Evolutionary conservation across 768 basidiomycete species (phyloP).

Genomic region (Cystofilobasidium macerans): DNA sequence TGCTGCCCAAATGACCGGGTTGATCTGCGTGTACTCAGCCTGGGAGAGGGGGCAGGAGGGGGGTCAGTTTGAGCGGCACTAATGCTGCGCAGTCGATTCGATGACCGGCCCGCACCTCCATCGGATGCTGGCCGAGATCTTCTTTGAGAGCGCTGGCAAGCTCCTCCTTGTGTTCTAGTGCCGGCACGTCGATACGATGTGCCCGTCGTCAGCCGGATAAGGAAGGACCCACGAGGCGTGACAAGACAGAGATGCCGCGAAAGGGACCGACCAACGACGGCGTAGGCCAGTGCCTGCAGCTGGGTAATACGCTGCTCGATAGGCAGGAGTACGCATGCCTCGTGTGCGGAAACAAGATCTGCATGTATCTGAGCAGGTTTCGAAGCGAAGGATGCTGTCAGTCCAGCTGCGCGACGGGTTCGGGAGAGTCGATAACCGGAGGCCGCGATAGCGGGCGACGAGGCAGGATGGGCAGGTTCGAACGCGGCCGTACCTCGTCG

Average conservation of each 20-base stretch:
- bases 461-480: background rate
- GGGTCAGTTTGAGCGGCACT: background rate
- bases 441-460: background rate
- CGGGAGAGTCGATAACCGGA: background rate
- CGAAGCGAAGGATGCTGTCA: background rate
- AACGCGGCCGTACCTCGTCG: background rate
- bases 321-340: constrained; percentile 20
- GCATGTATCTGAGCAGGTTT: constrained; percentile 25
- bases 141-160: constrained; percentile 31
- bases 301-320: constrained; percentile 34
- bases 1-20: constrained; percentile 17
- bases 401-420: too few species aligned
- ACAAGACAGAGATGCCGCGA: background rate
- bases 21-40: constrained; percentile 24
- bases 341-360: constrained; percentile 28
- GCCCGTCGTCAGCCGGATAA: too few species aligned
- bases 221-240: background rate
- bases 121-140: constrained; percentile 34
- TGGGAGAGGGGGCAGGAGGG: background rate
- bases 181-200: too few species aligned
- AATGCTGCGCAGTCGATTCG: constrained; percentile 30
- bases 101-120: constrained; percentile 28
- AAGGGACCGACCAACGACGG: constrained; percentile 28
- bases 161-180: constrained; percentile 31
- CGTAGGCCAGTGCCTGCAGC: constrained; percentile 36